A percentile compares a stretch with the other conserved stretches of the same genome.
Conservation (phyloP, 2,329 filamentous ascomycete genomes). For the Colletotrichum scovillei region DNA sequence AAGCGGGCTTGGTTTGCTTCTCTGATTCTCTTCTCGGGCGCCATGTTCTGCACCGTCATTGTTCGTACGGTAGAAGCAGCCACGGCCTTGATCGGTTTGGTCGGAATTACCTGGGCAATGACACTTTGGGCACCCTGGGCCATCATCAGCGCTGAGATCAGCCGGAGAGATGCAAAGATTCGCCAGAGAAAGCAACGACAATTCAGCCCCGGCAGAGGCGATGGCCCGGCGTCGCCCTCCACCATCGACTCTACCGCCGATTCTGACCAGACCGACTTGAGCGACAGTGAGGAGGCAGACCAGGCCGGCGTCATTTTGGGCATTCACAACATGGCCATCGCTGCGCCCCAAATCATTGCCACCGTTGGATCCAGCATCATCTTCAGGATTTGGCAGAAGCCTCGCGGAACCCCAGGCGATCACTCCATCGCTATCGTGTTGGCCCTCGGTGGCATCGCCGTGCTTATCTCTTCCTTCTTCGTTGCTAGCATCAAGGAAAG, state of each 20-base stretch:
- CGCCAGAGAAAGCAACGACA: slow-evolving; percentile 50
- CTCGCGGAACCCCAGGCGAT: slow-evolving; percentile 85
- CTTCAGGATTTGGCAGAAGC: slow-evolving; percentile 89
- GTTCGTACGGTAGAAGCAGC: slow-evolving; percentile 78
- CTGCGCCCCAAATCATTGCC: slow-evolving; percentile 90
- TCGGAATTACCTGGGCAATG: slow-evolving; percentile 92
- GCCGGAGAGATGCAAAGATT: slow-evolving; percentile 75
- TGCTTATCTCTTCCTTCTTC: slow-evolving; percentile 80
- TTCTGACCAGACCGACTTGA: slow-evolving; percentile 25
- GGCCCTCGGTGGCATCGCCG: slow-evolving; percentile 83
- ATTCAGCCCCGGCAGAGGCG: slow-evolving; percentile 31
- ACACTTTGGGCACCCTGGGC: slow-evolving; percentile 96
- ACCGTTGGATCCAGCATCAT: slow-evolving; percentile 86
- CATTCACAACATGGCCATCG: slow-evolving; percentile 95
- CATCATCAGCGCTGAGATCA: slow-evolving; percentile 93
- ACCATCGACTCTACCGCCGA: slow-evolving; percentile 19
- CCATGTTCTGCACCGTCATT: slow-evolving; percentile 87
- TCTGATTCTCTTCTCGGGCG: slow-evolving; percentile 82
- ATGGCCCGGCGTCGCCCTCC: slow-evolving; percentile 26
- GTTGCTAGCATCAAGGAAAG: slow-evolving; percentile 76
- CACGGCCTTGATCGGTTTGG: slow-evolving; percentile 80
- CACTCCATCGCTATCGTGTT: slow-evolving; percentile 89
- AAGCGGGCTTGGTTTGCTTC: slow-evolving; percentile 89
- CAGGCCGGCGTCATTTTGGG: slow-evolving; percentile 92
- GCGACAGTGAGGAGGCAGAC: slow-evolving; percentile 70